These are phyloP conservation scores for Cupressus sempervirens DNA, from an alignment of 75 land plant genomes.

Conservation along the genomic window DNA sequence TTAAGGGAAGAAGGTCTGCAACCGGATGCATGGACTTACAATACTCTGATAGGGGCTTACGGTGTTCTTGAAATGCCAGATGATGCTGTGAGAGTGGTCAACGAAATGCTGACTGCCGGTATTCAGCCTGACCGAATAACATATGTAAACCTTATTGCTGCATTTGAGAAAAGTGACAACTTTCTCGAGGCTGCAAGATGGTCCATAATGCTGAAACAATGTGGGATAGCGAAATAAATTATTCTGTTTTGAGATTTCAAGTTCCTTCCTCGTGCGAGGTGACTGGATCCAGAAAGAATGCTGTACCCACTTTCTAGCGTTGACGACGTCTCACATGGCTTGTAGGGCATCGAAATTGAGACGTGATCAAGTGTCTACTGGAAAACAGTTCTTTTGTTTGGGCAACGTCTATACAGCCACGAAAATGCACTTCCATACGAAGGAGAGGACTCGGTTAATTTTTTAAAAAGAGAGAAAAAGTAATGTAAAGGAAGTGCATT, in stretches of 20 bases:
- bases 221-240: slow-evolving; percentile 20
- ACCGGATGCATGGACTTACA: slow-evolving; percentile 79
- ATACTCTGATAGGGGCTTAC: slow-evolving; percentile 81
- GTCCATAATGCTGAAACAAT: slow-evolving; percentile 53
- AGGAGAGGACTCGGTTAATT: too few relatives aligned
- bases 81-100: slow-evolving; percentile 59
- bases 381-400: neutral
- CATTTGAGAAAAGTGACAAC: slow-evolving; percentile 68
- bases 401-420: too few relatives aligned
- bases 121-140: slow-evolving; percentile 66
- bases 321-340: neutral
- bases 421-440: too few relatives aligned
- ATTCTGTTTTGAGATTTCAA: neutral
- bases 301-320: neutral
- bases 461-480: too few relatives aligned
- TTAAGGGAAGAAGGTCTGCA: slow-evolving; percentile 55
- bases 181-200: slow-evolving; percentile 64
- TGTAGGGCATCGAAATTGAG: neutral
- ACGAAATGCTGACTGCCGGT: slow-evolving; percentile 66
- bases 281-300: neutral
- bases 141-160: slow-evolving; percentile 52
- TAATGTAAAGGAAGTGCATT: too few relatives aligned
- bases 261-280: neutral
- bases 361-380: neutral
- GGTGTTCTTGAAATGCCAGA: slow-evolving; percentile 82